A percentile compares a stretch with the other conserved stretches of the same genome.
phyloP scores from a whole-genome alignment of 169 alveolate species.

The Cryptosporidium ubiquitum region DNA sequence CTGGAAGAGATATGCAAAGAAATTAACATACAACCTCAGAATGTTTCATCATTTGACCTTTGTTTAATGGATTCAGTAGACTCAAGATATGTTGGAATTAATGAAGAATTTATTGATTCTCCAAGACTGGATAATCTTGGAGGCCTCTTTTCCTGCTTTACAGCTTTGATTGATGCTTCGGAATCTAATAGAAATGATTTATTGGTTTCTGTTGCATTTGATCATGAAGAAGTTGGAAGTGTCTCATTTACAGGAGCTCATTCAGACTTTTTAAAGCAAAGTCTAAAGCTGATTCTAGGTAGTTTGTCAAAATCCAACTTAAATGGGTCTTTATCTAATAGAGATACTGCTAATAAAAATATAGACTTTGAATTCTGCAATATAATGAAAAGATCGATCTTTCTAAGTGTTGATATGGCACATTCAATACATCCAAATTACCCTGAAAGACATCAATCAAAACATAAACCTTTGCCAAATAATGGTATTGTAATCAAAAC shows the following conservation, averaged over 20 bases:
- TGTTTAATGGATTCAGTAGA: constrained; percentile 91
- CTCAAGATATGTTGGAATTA: constrained; percentile 91
- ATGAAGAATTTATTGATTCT: constrained; percentile 93
- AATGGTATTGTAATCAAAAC: constrained; percentile 92
- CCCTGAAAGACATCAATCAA: constrained; percentile 91
- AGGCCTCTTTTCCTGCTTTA: constrained; percentile 88
- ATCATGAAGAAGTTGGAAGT: constrained; percentile 96
- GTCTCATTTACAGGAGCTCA: constrained; percentile 91
- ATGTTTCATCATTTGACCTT: constrained; percentile 84
- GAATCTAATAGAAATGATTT: constrained; percentile 75
- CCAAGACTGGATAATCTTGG: constrained; percentile 94
- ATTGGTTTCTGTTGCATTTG: constrained; percentile 85
- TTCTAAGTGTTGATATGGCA: constrained; percentile 94
- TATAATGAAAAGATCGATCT: constrained; percentile 81
- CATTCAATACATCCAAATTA: constrained; percentile 97
- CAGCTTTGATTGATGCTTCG: constrained; percentile 83
- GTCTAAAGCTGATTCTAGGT: constrained; percentile 76
- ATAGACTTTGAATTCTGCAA: constrained; percentile 76
- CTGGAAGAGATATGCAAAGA: constrained; percentile 74
- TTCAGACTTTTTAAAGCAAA: constrained; percentile 82
- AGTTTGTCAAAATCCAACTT: constrained; percentile 64
- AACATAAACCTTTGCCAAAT: constrained; percentile 90
- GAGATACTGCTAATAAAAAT: constrained; percentile 14
- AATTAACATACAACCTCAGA: constrained; percentile 72
- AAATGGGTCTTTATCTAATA: neutral